phyloP scores from a whole-genome alignment of 2,329 filamentous ascomycete species.

The Claviceps sp. region DNA sequence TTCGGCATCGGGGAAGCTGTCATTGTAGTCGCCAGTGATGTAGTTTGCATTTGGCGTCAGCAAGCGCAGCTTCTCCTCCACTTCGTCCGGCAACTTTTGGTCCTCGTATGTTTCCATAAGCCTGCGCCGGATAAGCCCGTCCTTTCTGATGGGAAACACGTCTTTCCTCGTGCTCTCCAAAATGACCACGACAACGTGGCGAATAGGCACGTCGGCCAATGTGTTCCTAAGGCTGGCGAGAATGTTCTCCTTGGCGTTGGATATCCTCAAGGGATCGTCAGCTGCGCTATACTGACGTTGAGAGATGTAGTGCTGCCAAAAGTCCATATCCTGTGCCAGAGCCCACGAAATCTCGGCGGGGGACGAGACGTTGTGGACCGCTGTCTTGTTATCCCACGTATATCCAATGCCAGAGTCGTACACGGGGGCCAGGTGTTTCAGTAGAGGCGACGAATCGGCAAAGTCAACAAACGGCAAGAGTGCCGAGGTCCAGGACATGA shows the following conservation, averaged over 20 bases:
- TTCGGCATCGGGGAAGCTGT: slow-evolving; percentile 17
- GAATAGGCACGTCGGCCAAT: slow-evolving; percentile 21
- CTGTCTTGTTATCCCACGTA: slow-evolving; percentile 17
- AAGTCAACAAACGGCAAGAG: slow-evolving; percentile 22
- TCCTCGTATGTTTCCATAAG: slow-evolving; percentile 19
- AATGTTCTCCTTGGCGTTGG: slow-evolving; percentile 23
- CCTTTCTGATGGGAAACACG: slow-evolving; percentile 30
- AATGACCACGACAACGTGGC: slow-evolving; percentile 30
- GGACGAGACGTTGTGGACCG: slow-evolving; percentile 11
- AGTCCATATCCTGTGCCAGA: slow-evolving; percentile 8
- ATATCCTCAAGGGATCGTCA: slow-evolving; percentile 26
- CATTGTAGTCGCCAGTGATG: slow-evolving; percentile 22
- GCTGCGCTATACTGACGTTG: slow-evolving; percentile 18
- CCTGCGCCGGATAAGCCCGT: slow-evolving; percentile 23
- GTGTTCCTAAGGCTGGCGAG: slow-evolving; percentile 14
- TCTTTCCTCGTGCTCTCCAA: slow-evolving; percentile 32
- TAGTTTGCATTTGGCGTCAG: slow-evolving; percentile 21
- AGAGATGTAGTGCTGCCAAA: slow-evolving; percentile 17
- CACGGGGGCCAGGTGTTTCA: slow-evolving; percentile 13
- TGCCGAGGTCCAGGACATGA: slow-evolving; percentile 22
- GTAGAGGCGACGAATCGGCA: slow-evolving; percentile 13
- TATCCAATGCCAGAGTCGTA: slow-evolving; percentile 11
- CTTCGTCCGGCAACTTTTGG: slow-evolving; percentile 19
- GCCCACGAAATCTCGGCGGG: slow-evolving; percentile 17
- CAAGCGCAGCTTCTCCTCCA: slow-evolving; percentile 14